Evolutionary conservation across 345 rosid species (phyloP), one percentile per base, ranked within the genome.

Genomic region (Streptanthus diversifolius): DNA sequence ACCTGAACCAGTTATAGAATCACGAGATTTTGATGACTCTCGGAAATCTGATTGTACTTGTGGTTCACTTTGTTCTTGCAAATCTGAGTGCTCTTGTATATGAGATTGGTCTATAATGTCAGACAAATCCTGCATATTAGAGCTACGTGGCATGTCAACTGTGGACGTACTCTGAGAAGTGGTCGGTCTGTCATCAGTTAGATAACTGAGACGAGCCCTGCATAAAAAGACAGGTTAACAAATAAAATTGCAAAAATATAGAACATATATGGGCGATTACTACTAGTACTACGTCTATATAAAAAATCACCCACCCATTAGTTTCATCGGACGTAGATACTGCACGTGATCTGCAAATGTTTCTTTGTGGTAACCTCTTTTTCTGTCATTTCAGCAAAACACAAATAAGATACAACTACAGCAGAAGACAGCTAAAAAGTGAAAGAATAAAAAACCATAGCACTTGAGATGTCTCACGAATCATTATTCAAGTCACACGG

Each of bases 1-100:
- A 64, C 87, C 91, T 39, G 95, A 87, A 21, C 86, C 88, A 70
- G 76, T 77, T 83, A 84, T 77, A 56, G 85, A 85, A 76, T 79
- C 97, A 52, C 84, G 83, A 37, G 87, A 72, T 77, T 77, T 79
- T 53, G 88, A 69, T 70, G 41, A 79, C 40, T 88, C 63, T 67
- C n/a, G 53, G 29, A 40, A 39, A 66, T 49, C 73, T 49, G 68
- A 67, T 19, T 67, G 79, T 60, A 58, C 55, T 74, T 49, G 73
- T 67, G 67, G 17, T 66, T 67, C 79, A 60, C 53, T 21, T 21
- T 40, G 55, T 67, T 49, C 79, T 51, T 47, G 53, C 33, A 9
- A 17, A 74, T 57, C 29, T 22, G 71, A 65, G 18, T 41, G 63
- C 47, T 56, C 77, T 56, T 35, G 61, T 47, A 74, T 54, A 59